Conservation (phyloP, 148 eudicot genomes). For the Vaccinium vitisidaea region DNA sequence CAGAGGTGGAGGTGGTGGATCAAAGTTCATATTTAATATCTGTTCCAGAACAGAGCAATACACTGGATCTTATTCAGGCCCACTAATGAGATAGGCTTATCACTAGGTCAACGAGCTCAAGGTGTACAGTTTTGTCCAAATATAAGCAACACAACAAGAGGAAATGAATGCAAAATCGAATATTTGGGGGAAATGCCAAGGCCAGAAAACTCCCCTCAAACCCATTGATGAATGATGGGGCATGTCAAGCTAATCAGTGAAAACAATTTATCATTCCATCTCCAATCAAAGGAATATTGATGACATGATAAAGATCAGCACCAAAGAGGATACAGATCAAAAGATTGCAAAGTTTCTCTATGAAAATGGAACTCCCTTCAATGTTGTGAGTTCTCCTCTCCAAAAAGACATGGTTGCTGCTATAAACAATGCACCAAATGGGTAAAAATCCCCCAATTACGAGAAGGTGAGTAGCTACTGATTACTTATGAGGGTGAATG, state of each 20-base stretch:
- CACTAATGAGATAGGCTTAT: background rate
- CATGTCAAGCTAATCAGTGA: background rate
- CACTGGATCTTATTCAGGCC: background rate
- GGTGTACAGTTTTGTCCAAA: background rate
- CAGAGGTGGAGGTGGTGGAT: conserved; percentile 1
- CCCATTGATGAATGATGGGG: background rate
- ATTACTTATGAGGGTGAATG: background rate
- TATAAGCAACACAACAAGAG: background rate
- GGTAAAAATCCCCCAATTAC: background rate
- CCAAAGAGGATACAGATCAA: background rate
- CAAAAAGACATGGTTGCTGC: background rate
- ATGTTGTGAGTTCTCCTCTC: background rate
- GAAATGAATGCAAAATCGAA: background rate
- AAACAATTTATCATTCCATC: background rate
- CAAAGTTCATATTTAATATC: background rate
- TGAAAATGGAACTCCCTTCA: background rate
- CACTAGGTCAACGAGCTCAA: background rate
- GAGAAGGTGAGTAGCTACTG: background rate
- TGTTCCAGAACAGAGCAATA: background rate
- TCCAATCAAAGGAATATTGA: background rate
- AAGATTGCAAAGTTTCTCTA: background rate
- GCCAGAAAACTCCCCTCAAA: background rate
- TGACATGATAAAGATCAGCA: background rate
- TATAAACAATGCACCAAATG: background rate
- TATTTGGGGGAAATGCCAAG: background rate